phyloP scores from a whole-genome alignment of 495 filamentous ascomycete genomes.

The Penicillium angulare region DNA sequence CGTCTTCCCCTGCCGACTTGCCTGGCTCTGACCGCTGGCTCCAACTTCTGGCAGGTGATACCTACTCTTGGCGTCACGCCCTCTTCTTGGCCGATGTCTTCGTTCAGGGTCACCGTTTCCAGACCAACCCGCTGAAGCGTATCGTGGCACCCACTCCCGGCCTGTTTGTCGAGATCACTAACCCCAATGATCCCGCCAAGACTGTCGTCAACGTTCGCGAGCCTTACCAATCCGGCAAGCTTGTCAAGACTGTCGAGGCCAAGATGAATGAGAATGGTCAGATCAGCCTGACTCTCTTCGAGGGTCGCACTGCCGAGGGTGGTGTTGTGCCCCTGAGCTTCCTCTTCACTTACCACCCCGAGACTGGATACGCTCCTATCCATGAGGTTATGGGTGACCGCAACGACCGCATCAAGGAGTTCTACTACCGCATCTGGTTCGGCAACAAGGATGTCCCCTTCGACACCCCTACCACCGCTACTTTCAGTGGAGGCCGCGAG shows the following conservation, averaged over 20 bases:
- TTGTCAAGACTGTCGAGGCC: conserved; percentile 82
- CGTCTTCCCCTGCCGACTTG: conserved; percentile 64
- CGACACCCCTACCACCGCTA: conserved; percentile 75
- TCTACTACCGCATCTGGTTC: conserved; percentile 95
- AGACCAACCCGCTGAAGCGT: conserved; percentile 91
- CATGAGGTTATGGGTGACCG: conserved; percentile 91
- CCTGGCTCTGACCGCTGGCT: conserved; percentile 84
- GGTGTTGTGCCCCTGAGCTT: conserved; percentile 77
- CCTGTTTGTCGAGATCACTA: conserved; percentile 80
- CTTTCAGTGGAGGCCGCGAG: conserved; percentile 83
- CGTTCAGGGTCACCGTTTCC: conserved; percentile 93
- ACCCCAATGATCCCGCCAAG: conserved; percentile 73
- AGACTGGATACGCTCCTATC: conserved; percentile 92
- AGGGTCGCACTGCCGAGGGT: conserved; percentile 80
- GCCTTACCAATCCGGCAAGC: conserved; percentile 59
- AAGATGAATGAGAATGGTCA: conserved; percentile 71
- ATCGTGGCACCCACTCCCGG: conserved; percentile 84
- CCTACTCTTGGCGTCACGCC: conserved; percentile 90
- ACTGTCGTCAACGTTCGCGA: conserved; percentile 80
- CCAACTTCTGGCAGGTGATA: conserved; percentile 78
- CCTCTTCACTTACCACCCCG: conserved; percentile 86
- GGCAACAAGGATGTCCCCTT: conserved; percentile 83
- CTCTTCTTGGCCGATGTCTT: conserved; percentile 95
- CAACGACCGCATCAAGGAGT: conserved; percentile 96
- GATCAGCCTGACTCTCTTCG: conserved; percentile 82